These are phyloP conservation scores for Sporothrix variecibatus DNA, from an alignment of 2,329 filamentous ascomycete genomes.

Conservation along the genomic window DNA sequence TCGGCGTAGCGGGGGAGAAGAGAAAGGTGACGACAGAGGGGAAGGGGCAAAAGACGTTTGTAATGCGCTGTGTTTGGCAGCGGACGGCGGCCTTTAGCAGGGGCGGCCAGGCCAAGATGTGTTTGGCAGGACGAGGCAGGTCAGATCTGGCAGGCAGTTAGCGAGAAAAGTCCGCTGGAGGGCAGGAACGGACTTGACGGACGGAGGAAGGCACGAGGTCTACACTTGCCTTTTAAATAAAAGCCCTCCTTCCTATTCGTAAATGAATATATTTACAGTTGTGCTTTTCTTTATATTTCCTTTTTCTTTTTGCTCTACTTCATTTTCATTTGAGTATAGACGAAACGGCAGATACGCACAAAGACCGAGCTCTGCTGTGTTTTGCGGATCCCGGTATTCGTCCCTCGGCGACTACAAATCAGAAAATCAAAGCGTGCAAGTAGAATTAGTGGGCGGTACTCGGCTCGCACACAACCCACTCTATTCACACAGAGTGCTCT, in stretches of 20 bases:
- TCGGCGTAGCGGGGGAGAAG: slow-evolving; percentile 8
- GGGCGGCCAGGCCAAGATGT: neutral
- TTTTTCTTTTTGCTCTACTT: neutral
- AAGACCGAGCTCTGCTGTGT: neutral
- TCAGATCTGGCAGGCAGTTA: neutral
- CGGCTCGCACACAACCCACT: neutral
- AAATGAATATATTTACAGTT: neutral
- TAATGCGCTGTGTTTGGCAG: neutral
- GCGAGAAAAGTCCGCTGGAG: neutral
- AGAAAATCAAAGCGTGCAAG: neutral
- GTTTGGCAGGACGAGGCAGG: neutral
- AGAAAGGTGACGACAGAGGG: slow-evolving; percentile 7
- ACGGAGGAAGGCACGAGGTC: neutral
- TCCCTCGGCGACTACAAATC: slow-evolving; percentile 12
- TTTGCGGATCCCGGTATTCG: neutral
- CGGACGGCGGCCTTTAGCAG: neutral
- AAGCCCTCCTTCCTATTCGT: neutral
- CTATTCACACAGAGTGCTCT: too few species aligned
- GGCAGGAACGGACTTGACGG: neutral
- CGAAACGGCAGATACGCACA: neutral
- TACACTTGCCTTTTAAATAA: neutral
- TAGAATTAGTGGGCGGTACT: neutral
- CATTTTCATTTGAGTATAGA: neutral
- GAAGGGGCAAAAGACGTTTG: neutral
- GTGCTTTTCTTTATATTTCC: neutral